These are phyloP conservation scores for Penicillium sp. DNA, from an alignment of 2,329 filamentous ascomycete genomes.

Conservation along the genomic window DNA sequence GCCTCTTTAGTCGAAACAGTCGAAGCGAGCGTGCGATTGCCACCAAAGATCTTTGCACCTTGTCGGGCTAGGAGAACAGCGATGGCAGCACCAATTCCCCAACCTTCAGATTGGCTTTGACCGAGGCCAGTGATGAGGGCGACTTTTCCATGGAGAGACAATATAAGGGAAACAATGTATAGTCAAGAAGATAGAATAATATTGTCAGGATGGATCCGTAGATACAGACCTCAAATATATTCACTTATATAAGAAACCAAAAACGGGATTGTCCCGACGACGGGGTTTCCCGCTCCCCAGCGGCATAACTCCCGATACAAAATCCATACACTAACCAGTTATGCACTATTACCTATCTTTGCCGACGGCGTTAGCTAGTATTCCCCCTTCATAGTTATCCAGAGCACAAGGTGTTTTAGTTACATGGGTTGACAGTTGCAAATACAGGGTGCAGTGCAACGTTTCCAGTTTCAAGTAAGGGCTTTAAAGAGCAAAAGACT, in stretches of 20 bases:
- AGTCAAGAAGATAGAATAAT: neutral
- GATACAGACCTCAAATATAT: no score
- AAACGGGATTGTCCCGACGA: neutral
- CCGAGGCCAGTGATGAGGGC: conserved; percentile 23
- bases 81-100: conserved; percentile 47
- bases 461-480: neutral
- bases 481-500: neutral
- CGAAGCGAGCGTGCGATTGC: conserved; percentile 40
- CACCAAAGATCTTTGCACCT: conserved; percentile 46
- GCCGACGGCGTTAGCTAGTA: neutral
- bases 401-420: neutral
- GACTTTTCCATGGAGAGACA: conserved; percentile 13
- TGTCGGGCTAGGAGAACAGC: conserved; percentile 43
- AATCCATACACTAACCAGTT: neutral
- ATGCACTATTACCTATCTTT: neutral
- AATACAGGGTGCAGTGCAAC: neutral
- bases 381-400: neutral
- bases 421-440: neutral
- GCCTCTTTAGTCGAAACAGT: conserved; percentile 35
- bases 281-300: neutral
- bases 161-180: neutral
- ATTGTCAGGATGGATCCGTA: neutral
- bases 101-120: conserved; percentile 36
- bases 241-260: neutral
- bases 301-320: neutral